These are phyloP conservation scores for Coccomyxa sp. DNA, from an alignment of 139 green algal genomes.

Conservation along the genomic window DNA sequence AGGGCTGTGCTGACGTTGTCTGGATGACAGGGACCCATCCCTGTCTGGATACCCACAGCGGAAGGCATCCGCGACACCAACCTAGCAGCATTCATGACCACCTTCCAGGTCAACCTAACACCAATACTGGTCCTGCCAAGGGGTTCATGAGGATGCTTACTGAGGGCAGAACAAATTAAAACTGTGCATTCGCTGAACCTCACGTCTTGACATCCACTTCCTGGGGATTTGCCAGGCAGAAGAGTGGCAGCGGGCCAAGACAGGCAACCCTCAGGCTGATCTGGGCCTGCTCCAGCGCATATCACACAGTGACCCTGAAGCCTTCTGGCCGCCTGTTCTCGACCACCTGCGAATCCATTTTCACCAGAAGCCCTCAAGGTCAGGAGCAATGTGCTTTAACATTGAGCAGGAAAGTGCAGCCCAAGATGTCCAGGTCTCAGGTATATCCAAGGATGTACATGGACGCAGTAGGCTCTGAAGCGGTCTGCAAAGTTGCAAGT, in stretches of 20 bases:
- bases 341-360: constrained; percentile 45
- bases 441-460: neutral
- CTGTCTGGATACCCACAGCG: constrained; percentile 52
- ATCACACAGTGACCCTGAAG: constrained; percentile 47
- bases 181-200: neutral
- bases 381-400: neutral
- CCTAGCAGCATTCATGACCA: constrained; percentile 47
- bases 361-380: constrained; percentile 27
- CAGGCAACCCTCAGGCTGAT: constrained; percentile 20
- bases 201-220: neutral
- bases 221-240: neutral
- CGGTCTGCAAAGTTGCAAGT: no score
- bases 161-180: neutral
- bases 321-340: constrained; percentile 57
- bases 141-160: neutral
- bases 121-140: neutral
- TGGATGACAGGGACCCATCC: constrained; percentile 38
- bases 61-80: constrained; percentile 41
- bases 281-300: constrained; percentile 53
- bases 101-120: constrained; percentile 16
- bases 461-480: neutral
- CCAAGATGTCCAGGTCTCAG: neutral
- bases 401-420: neutral
- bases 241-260: constrained; percentile 9
- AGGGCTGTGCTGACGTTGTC: neutral